Percentiles rank a stretch among this genome's conserved stretches.
These are phyloP conservation scores for Lachancea mirantina DNA, from an alignment of 805 yeast genomes.

Conservation along the genomic window DNA sequence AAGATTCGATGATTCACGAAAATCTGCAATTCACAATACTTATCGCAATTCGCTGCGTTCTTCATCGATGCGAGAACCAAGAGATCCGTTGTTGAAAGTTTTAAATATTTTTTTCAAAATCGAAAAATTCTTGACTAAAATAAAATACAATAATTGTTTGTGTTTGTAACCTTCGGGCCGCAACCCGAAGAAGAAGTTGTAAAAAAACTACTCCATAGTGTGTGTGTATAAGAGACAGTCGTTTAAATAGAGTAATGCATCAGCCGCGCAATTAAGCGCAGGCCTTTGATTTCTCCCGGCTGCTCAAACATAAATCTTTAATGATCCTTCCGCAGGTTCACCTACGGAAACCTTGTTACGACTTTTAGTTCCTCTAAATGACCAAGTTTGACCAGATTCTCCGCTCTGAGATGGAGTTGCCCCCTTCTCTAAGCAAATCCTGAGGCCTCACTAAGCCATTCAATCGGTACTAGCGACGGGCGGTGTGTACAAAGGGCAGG, in stretches of 20 bases:
- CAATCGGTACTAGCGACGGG: conserved; percentile 43
- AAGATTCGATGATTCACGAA: conserved; percentile 40
- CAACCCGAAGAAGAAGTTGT: conserved; percentile 14
- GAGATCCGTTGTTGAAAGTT: conserved; percentile 39
- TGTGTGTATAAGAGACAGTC: conserved; percentile 12
- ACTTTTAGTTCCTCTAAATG: conserved; percentile 41
- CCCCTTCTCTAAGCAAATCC: conserved; percentile 33
- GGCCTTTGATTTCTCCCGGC: conserved; percentile 11
- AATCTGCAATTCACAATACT: conserved; percentile 33
- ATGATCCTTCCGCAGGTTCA: conserved; percentile 36
- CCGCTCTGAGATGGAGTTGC: conserved; percentile 33
- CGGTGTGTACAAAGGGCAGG: conserved; percentile 40
- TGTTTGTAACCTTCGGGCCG: conserved; percentile 16
- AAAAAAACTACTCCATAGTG: conserved; percentile 19
- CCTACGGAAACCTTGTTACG: conserved; percentile 41
- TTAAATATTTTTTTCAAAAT: conserved; percentile 26
- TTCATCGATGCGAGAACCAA: conserved; percentile 41
- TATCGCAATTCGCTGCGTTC: conserved; percentile 42
- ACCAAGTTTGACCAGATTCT: conserved; percentile 38
- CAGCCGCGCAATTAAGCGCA: conserved; percentile 30
- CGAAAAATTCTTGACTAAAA: conserved; percentile 14
- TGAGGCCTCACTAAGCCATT: conserved; percentile 39
- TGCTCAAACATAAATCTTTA: conserved; percentile 21
- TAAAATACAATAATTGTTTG: conserved; percentile 15
- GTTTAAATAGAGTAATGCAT: conserved; percentile 5